Evolutionary conservation across 306 rosid species (phyloP).

Genomic region (Amphicarpaea edgeworthii): DNA sequence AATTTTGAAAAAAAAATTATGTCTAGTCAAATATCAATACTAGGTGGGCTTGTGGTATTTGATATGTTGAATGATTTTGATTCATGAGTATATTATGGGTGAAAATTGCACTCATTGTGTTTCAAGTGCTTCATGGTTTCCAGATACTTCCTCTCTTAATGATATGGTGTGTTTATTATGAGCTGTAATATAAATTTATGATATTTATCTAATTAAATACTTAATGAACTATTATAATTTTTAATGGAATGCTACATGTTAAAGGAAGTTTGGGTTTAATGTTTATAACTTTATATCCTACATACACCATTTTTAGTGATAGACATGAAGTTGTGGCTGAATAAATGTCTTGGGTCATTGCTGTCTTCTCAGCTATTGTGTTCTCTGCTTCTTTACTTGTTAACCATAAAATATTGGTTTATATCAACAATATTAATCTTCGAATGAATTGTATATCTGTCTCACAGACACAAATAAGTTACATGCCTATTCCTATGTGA

Average conservation of each 20-base stretch:
- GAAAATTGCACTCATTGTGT: conserved; percentile 12
- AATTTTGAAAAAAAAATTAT: conserved; percentile 31
- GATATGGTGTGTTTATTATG: not conserved
- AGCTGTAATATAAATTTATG: conserved; percentile 12
- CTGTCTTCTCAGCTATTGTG: not conserved
- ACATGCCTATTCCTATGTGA: conserved; percentile 8
- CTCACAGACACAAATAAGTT: not conserved
- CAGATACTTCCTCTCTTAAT: not conserved
- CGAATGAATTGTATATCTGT: not conserved
- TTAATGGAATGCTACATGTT: conserved; percentile 1
- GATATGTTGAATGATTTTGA: conserved; percentile 29
- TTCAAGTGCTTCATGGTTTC: conserved; percentile 23
- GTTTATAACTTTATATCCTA: not conserved
- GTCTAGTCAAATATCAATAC: conserved; percentile 5
- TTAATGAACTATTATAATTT: not conserved
- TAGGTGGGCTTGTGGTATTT: conserved; percentile 24
- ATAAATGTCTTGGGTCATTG: not conserved
- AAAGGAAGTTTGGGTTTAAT: conserved; percentile 10
- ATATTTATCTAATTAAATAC: not conserved
- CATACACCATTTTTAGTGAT: not conserved
- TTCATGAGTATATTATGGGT: not conserved
- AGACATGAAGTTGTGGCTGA: conserved; percentile 9
- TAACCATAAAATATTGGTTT: not conserved
- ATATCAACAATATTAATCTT: conserved; percentile 9
- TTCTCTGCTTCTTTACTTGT: conserved; percentile 4